Evolutionary conservation across 805 yeast species (phyloP).

Genomic region (Metschnikowia kunwiensis): DNA sequence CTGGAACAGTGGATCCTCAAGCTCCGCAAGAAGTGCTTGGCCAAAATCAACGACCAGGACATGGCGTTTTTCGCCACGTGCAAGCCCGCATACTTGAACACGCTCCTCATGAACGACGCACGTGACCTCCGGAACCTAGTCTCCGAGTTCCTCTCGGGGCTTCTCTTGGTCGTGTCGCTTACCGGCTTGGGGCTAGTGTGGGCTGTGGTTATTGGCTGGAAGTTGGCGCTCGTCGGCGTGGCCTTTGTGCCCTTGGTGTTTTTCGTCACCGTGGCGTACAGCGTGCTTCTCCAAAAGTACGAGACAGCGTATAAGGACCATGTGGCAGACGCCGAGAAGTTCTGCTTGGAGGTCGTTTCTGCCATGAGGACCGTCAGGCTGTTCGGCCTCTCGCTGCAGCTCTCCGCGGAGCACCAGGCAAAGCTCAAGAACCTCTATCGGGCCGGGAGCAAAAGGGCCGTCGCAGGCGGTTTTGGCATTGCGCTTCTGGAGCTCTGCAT

Average conservation of each 20-base stretch:
- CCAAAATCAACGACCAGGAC: slow-evolving; percentile 48
- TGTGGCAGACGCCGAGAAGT: slow-evolving; percentile 53
- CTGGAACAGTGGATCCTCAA: slow-evolving; percentile 67
- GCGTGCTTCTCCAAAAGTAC: slow-evolving; percentile 45
- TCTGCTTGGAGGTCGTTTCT: slow-evolving; percentile 48
- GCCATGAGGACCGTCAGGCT: slow-evolving; percentile 65
- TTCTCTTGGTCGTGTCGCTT: slow-evolving; percentile 52
- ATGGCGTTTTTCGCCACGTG: slow-evolving; percentile 49
- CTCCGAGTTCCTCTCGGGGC: slow-evolving; percentile 56
- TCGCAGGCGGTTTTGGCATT: slow-evolving; percentile 64
- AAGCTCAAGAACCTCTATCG: slow-evolving; percentile 30
- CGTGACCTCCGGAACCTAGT: slow-evolving; percentile 71
- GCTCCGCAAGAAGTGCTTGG: slow-evolving; percentile 50
- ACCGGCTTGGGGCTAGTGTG: slow-evolving; percentile 64
- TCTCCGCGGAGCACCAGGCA: slow-evolving; percentile 36
- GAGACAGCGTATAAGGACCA: slow-evolving; percentile 61
- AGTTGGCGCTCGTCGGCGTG: slow-evolving; percentile 75
- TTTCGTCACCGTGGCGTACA: slow-evolving; percentile 49
- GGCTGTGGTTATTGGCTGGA: slow-evolving; percentile 84
- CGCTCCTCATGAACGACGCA: slow-evolving; percentile 75
- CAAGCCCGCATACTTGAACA: slow-evolving; percentile 52
- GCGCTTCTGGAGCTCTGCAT: slow-evolving; percentile 54
- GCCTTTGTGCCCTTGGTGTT: slow-evolving; percentile 68
- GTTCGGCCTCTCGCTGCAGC: slow-evolving; percentile 50
- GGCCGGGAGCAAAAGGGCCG: slow-evolving; percentile 51